Evolutionary conservation across 805 yeast species (phyloP), one percentile per base, ranked within the genome.

Genomic region (Pichia exigua): DNA sequence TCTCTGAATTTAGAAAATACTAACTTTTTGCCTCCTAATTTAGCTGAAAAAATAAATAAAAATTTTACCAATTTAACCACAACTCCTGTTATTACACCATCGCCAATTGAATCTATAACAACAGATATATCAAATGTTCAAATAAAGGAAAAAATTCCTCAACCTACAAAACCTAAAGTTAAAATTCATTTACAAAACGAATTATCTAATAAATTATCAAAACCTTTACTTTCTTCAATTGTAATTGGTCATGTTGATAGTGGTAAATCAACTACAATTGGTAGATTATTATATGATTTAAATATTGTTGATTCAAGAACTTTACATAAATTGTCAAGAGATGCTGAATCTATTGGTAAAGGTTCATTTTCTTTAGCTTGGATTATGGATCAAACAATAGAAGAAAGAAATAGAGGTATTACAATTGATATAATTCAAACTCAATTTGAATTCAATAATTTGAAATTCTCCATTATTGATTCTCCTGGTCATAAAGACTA

Each of bases 211-310:
- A 69, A 71, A 56, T 54, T 56, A 7, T 50, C 57, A 49, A 82
- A 81, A 58, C 85, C 87, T 2, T 76, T 73, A 50, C 68, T 82
- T 47, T 78, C 85, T n/a, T 85, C 85, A 59, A 90, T 86, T 35
- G 89, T 87, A 4, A 84, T 87, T 57, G 94, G 95, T 12, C 95
- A 87, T 65, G 92, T 87, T 8, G 95, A 87, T 65, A 87, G 92
- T 0, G 95, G 95, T 17, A 87, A 87, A 61, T 83, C 90, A 2
- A 87, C 95, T 1, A 71, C 87, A 47, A 79, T 86, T 78, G 95
- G 95, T 8, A 67, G 94, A 45, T 64, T 87, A 40, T 65, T 87
- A 42, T 81, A 78, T 54, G 92, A 86, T 59, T 65, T 78, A 27
- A 85, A 85, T 9, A 81, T 81, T 2, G 81, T 87, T 6, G 85